phyloP scores from a whole-genome alignment of 306 rosid species.

The Dicorynia guianensis region DNA sequence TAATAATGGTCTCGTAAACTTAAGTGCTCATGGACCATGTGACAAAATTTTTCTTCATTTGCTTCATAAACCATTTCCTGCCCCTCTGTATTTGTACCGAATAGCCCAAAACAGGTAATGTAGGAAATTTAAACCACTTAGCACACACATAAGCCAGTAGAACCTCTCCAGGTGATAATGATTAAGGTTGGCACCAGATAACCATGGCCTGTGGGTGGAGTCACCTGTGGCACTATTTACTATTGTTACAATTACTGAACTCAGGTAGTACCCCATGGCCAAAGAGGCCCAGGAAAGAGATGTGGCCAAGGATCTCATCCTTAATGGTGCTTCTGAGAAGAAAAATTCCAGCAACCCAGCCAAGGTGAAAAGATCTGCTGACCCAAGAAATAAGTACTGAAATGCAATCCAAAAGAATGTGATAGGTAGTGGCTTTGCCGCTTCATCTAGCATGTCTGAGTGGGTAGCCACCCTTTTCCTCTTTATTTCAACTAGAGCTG shows the following conservation, averaged over 20 bases:
- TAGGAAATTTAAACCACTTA: conserved; percentile 79
- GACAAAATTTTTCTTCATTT: background rate
- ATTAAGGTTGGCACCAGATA: conserved; percentile 72
- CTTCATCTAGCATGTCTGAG: conserved; percentile 54
- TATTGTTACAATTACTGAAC: conserved; percentile 80
- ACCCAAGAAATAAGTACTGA: conserved; percentile 87
- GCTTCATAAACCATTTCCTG: conserved; percentile 37
- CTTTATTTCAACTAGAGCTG: conserved; percentile 87
- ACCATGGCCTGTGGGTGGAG: conserved; percentile 62
- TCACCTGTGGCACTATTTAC: conserved; percentile 67
- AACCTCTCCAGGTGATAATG: conserved; percentile 74
- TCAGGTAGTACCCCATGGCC: conserved; percentile 90
- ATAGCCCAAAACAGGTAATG: conserved; percentile 84
- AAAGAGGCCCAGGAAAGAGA: conserved; percentile 92
- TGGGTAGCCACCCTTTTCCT: conserved; percentile 67
- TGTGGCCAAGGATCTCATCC: conserved; percentile 93
- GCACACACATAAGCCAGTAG: conserved; percentile 93
- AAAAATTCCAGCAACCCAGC: conserved; percentile 89
- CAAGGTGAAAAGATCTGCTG: conserved; percentile 92
- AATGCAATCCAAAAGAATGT: conserved; percentile 89
- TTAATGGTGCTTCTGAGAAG: conserved; percentile 89
- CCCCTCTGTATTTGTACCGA: conserved; percentile 73
- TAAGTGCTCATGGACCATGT: conserved; percentile 11
- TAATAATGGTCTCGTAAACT: conserved; percentile 13
- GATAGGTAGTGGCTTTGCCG: conserved; percentile 65